phyloP scores from a whole-genome alignment of 441 rosid species.

The Gossypium schwendimanii region DNA sequence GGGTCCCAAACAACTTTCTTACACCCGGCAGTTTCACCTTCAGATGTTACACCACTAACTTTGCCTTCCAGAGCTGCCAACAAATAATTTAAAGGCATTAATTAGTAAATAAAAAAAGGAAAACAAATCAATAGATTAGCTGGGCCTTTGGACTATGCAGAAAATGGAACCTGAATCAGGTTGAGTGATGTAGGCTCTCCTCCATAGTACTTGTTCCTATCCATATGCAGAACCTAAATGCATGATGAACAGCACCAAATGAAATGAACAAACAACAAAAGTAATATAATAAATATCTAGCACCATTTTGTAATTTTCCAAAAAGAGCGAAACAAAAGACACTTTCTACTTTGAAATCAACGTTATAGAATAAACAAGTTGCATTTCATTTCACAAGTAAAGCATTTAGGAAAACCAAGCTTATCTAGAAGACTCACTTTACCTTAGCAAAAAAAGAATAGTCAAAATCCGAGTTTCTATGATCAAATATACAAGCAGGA shows the following conservation, averaged over 20 bases:
- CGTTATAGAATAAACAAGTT: not conserved
- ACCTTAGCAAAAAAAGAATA: not conserved
- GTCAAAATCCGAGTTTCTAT: not conserved
- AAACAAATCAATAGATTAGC: not conserved
- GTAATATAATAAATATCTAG: not conserved
- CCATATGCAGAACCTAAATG: conserved; percentile 84
- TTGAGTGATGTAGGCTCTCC: conserved; percentile 84
- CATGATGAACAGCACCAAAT: not conserved
- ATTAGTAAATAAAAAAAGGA: not conserved
- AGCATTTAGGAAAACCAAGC: not conserved
- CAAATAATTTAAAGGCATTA: conserved; percentile 8
- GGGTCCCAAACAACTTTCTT: conserved; percentile 91
- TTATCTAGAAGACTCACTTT: not conserved
- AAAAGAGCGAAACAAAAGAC: not conserved
- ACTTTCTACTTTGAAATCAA: not conserved
- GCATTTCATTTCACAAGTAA: not conserved
- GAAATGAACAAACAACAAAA: not conserved
- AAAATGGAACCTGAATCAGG: conserved; percentile 55
- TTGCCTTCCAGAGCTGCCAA: conserved; percentile 79
- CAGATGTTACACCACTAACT: conserved; percentile 76
- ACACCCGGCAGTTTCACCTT: conserved; percentile 86
- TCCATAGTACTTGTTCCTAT: conserved; percentile 86
- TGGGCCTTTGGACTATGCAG: not conserved
- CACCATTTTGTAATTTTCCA: not conserved
- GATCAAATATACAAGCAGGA: not conserved